Conservation (phyloP, 768 basidiomycete genomes). For the Pleurotus eryngii region DNA sequence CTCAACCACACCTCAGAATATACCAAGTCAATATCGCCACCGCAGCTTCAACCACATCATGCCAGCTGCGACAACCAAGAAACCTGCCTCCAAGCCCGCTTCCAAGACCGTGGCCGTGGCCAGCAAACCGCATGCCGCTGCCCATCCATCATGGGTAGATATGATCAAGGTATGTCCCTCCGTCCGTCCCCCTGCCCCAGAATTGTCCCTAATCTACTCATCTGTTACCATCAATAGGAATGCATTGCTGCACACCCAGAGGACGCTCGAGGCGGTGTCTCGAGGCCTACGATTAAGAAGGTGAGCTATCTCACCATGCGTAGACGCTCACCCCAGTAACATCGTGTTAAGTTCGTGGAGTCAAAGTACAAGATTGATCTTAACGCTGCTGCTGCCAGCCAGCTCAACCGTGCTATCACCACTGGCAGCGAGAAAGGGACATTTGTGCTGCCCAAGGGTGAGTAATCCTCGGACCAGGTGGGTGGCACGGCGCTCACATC, state of each 20-base stretch:
- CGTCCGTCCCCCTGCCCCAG: conserved; percentile 5
- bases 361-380: conserved; percentile 77
- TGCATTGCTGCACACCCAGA: conserved; percentile 71
- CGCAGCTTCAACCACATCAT: conserved; percentile 13
- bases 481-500: conserved; percentile 17
- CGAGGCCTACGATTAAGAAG: conserved; percentile 81
- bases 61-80: conserved; percentile 29
- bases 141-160: conserved; percentile 70
- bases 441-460: conserved; percentile 51
- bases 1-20: conserved; percentile 20
- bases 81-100: conserved; percentile 33
- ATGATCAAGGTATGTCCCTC: conserved; percentile 67
- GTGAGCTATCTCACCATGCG: conserved; percentile 27
- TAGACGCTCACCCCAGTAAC: conserved; percentile 10
- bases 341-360: conserved; percentile 65
- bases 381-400: conserved; percentile 65
- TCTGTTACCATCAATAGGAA: conserved; percentile 38
- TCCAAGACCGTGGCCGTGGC: conserved; percentile 29
- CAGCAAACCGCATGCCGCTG: conserved; percentile 30
- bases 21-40: conserved; percentile 8
- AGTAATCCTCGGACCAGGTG: conserved; percentile 4
- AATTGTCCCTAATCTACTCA: conserved; percentile 33
- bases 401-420: conserved; percentile 80
- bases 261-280: conserved; percentile 73
- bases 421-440: conserved; percentile 45